Evolutionary conservation across 768 basidiomycete genomes (phyloP).

Genomic region (Boletellus ananas): DNA sequence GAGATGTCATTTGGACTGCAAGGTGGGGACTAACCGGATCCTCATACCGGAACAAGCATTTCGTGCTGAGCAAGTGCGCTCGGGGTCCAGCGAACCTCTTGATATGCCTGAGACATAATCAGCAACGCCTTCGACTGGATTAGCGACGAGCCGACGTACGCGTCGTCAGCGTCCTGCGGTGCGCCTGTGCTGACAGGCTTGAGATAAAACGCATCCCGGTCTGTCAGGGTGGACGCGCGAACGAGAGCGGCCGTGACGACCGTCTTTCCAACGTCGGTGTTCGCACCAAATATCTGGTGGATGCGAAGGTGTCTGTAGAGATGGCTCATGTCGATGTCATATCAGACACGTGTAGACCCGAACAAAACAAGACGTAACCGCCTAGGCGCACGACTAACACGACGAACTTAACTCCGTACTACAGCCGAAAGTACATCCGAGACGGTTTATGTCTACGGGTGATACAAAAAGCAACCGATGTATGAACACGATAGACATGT

Average conservation of each 20-base stretch:
- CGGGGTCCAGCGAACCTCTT: conserved; percentile 45
- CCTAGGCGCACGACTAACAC: neutral
- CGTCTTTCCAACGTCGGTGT: conserved; percentile 96
- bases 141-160: conserved; percentile 42
- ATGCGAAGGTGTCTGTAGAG: conserved; percentile 83
- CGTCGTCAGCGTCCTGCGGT: conserved; percentile 76
- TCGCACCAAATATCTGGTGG: conserved; percentile 92
- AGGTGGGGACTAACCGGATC: conserved; percentile 94
- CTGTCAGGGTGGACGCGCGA: conserved; percentile 62
- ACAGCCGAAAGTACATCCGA: conserved; percentile 11
- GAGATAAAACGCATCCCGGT: conserved; percentile 58
- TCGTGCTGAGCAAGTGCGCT: conserved; percentile 44
- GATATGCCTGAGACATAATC: conserved; percentile 53
- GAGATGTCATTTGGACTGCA: conserved; percentile 56
- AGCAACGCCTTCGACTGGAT: neutral
- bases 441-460: conserved; percentile 1
- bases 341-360: neutral
- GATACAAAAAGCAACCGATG: conserved; percentile 1
- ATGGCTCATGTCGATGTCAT: conserved; percentile 66
- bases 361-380: neutral
- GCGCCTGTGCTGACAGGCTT: conserved; percentile 94
- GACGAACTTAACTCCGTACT: conserved; percentile 17
- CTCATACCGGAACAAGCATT: conserved; percentile 79
- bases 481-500: conserved; percentile 22
- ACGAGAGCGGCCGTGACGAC: conserved; percentile 82